Evolutionary conservation across 805 yeast genomes (phyloP).

Genomic region (Suhomyces vadensis): DNA sequence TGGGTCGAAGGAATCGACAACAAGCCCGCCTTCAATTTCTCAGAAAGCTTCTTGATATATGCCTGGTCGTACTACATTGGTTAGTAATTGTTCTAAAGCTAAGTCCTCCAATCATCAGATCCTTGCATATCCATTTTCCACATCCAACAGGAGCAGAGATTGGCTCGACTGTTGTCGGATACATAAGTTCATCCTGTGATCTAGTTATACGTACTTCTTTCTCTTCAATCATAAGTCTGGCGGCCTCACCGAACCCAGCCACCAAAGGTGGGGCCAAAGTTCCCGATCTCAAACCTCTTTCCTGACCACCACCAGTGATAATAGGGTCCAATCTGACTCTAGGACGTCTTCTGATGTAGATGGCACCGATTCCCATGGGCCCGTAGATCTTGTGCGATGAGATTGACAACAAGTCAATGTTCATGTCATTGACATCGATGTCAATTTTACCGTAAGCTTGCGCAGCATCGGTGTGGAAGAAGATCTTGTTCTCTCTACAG

Average conservation of each 20-base stretch:
- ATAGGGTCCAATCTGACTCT: conserved; percentile 95
- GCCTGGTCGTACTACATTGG: conserved; percentile 53
- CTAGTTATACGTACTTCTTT: conserved; percentile 37
- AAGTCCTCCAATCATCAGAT: conserved; percentile 15
- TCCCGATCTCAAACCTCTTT: conserved; percentile 95
- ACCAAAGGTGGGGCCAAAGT: conserved; percentile 96
- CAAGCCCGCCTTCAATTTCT: conserved; percentile 70
- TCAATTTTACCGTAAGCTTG: conserved; percentile 96
- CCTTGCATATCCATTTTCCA: conserved; percentile 18
- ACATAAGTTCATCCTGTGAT: conserved; percentile 2
- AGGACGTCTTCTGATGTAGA: conserved; percentile 95
- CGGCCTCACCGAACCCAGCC: conserved; percentile 97
- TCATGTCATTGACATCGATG: conserved; percentile 88
- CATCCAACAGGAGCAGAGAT: conserved; percentile 5
- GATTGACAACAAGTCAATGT: conserved; percentile 89
- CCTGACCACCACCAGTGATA: conserved; percentile 98
- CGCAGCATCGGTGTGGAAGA: conserved; percentile 97
- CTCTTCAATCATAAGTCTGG: conserved; percentile 75
- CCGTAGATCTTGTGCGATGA: conserved; percentile 97
- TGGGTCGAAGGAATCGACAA: conserved; percentile 84
- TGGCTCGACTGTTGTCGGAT: neutral
- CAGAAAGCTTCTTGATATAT: conserved; percentile 71
- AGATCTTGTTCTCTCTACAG: conserved; percentile 84
- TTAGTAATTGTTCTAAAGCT: conserved; percentile 1
- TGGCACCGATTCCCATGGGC: conserved; percentile 96